Evolutionary conservation across 2,329 filamentous ascomycete species (phyloP).

Genomic region (Metarhizium rileyi): DNA sequence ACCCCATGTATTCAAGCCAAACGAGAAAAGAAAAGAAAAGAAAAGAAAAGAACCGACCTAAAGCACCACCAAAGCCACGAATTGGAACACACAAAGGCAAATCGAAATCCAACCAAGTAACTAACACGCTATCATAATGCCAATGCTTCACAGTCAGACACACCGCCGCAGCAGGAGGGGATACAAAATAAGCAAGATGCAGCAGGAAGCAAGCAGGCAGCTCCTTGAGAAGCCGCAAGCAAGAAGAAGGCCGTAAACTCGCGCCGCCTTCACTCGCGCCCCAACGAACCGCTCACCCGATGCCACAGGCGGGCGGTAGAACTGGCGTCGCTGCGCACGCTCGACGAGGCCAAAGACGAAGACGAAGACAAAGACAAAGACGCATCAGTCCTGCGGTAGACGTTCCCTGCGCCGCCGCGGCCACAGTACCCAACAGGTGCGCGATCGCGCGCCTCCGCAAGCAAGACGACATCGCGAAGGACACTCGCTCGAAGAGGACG

Average conservation of each 20-base stretch:
- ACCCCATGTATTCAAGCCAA: no score
- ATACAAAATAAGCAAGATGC: no score
- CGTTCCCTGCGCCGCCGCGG: constrained; percentile 54
- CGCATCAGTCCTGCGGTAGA: constrained; percentile 45
- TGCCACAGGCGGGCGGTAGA: constrained; percentile 24
- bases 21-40: no score
- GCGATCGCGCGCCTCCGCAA: constrained; percentile 31
- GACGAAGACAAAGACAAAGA: constrained; percentile 8
- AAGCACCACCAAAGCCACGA: no score
- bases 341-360: constrained; percentile 20
- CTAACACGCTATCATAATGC: no score
- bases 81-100: no score
- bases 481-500: constrained; percentile 30
- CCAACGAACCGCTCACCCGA: constrained; percentile 23
- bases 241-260: neutral
- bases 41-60: no score
- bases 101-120: no score
- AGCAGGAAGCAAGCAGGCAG: no score
- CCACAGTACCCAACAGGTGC: constrained; percentile 50
- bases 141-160: no score
- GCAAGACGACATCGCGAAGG: constrained; percentile 36
- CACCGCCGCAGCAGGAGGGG: no score
- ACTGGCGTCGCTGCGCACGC: constrained; percentile 28
- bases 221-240: no score
- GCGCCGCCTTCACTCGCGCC: constrained; percentile 15